Evolutionary conservation across 306 rosid species (phyloP), one percentile per base, ranked within the genome.

Genomic region (Lathyrus sativus): DNA sequence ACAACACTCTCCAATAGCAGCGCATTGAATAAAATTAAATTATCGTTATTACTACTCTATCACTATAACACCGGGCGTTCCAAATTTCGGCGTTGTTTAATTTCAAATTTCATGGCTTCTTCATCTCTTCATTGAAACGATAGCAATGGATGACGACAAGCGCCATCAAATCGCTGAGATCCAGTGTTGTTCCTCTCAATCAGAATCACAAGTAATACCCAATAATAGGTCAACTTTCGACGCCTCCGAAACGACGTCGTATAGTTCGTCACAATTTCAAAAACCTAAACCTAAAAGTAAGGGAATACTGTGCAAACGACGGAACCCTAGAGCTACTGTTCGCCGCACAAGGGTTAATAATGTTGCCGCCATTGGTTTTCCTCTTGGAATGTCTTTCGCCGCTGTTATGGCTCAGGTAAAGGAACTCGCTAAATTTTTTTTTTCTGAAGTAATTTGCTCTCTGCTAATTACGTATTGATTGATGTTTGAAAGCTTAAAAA

Each of bases 351-450:
- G 76, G 69, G 64, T 54, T 15, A 79, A 71, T 19, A 76, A 71
- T 62, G 79, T 87, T 0, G 83, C 79, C 11, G 75, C 83, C 3
- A 80, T 93, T 56, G 91, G 91, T 50, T 82, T 84, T 66, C 92
- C 87, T 33, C 78, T 93, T 18, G 99, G 97, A 60, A 90, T 93
- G 91, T 90, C 96, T 0, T 78, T 93, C 17, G 98, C 97, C 1
- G 91, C 96, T 15, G 84, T 93, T 58, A 72, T 85, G 67, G 85
- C 87, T 59, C 92, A 88, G 98, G 98, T 93, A 65, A 61, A 43
- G 5, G 13, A 6, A 12, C 13, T 9, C 14, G 48, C 17, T 26
- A 15, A 74, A 65, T 11, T 65, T 12, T 11, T 5, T 33, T 17
- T 46, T 48, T 67, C 44, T 19, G 0, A 51, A 46, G 35, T 35